These are phyloP conservation scores for Coprinopsis marcescibilis DNA, from an alignment of 768 basidiomycete species.

Conservation along the genomic window DNA sequence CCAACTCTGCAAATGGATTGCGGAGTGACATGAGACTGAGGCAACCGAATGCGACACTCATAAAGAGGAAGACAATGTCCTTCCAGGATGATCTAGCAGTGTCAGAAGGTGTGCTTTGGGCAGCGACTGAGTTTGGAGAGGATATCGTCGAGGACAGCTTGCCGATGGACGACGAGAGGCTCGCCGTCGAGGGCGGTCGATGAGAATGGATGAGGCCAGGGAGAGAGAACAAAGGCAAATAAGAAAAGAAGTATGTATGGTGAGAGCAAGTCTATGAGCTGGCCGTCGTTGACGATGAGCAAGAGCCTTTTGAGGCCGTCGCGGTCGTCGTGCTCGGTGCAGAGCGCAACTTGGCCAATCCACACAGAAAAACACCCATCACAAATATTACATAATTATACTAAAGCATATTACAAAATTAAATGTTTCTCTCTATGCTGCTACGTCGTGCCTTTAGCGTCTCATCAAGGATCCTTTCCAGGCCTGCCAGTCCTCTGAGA, in stretches of 20 bases:
- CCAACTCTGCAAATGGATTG: slow-evolving; percentile 46
- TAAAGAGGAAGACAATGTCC: slow-evolving; percentile 48
- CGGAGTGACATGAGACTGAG: slow-evolving; percentile 56
- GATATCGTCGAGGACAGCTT: slow-evolving; percentile 17
- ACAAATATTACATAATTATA: slow-evolving; percentile 1
- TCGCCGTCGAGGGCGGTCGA: slow-evolving; percentile 11
- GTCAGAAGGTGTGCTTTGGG: slow-evolving; percentile 29
- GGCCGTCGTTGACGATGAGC: slow-evolving; percentile 11
- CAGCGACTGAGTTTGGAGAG: slow-evolving; percentile 23
- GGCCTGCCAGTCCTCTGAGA: slow-evolving; percentile 9
- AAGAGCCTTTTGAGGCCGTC: neutral
- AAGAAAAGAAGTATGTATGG: neutral
- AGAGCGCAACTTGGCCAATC: neutral
- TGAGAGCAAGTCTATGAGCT: neutral
- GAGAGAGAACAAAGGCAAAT: neutral
- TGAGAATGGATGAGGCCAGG: neutral
- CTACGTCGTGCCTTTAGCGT: neutral
- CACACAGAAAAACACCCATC: neutral
- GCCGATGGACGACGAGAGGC: slow-evolving; percentile 15
- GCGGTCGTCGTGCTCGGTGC: slow-evolving; percentile 4
- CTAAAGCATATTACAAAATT: neutral
- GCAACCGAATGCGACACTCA: slow-evolving; percentile 61
- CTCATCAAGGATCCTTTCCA: slow-evolving; percentile 8
- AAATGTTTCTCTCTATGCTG: slow-evolving; percentile 3
- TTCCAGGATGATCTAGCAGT: slow-evolving; percentile 34